phyloP scores from a whole-genome alignment of 2,329 filamentous ascomycete species.

The Fusarium sp. region DNA sequence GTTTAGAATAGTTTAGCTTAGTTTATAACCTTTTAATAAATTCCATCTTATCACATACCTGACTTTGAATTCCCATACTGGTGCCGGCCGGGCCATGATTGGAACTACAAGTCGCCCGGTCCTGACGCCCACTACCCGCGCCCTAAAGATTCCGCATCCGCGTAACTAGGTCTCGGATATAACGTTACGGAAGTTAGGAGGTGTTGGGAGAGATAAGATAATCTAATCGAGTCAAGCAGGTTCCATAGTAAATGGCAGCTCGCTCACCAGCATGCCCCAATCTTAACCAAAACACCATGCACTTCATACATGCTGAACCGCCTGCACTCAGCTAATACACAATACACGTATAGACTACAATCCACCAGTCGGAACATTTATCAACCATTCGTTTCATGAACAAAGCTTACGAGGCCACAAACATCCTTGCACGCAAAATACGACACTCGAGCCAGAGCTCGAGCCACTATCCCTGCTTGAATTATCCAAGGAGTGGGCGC shows the following conservation, averaged over 20 bases:
- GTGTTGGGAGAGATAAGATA: not conserved
- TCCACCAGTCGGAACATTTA: slow-evolving; percentile 20
- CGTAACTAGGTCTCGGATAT: not conserved
- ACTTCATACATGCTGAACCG: not conserved
- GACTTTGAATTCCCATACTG: not conserved
- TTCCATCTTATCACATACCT: not conserved
- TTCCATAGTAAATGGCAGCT: not conserved
- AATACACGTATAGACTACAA: not conserved
- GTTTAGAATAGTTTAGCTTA: not conserved
- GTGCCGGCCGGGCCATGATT: too few relatives aligned
- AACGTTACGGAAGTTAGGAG: not conserved
- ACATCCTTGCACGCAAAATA: slow-evolving; percentile 4
- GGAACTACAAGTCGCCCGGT: not conserved
- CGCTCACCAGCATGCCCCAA: not conserved
- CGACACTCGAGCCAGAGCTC: not conserved
- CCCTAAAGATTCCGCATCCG: not conserved
- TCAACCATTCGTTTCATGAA: slow-evolving; percentile 5
- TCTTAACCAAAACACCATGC: not conserved
- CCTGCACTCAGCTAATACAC: not conserved
- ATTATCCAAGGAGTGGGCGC: slow-evolving; percentile 8
- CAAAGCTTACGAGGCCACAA: slow-evolving; percentile 1
- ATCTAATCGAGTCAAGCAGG: not conserved
- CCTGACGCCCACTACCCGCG: not conserved
- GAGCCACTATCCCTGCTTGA: slow-evolving; percentile 15
- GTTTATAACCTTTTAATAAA: slow-evolving; percentile 9